These are phyloP conservation scores for Volvox reticuliferus DNA, from an alignment of 139 green algal species.

Conservation along the genomic window DNA sequence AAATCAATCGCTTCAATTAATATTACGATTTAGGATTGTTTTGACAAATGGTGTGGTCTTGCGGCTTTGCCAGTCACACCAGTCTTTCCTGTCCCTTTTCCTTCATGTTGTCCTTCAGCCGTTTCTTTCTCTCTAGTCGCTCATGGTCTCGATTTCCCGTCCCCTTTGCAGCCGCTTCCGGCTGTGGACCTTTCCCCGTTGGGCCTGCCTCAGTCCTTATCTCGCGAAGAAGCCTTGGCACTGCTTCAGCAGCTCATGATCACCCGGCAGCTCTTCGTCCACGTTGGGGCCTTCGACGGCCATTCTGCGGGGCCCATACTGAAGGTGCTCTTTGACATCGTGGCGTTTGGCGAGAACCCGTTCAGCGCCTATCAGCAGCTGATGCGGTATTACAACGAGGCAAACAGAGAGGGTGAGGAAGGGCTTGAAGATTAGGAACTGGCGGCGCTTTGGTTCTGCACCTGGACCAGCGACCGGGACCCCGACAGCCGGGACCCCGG, in stretches of 20 bases:
- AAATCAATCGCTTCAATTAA: too few species aligned
- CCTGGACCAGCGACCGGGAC: not conserved
- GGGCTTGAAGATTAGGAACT: too few species aligned
- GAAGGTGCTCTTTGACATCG: constrained; percentile 11
- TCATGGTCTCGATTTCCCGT: too few species aligned
- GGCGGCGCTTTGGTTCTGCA: too few species aligned
- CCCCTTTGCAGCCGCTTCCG: not conserved
- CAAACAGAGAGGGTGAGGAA: not conserved
- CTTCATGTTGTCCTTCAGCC: too few species aligned
- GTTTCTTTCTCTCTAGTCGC: too few species aligned
- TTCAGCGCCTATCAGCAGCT: not conserved
- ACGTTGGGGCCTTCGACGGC: not conserved
- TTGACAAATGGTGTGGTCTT: too few species aligned
- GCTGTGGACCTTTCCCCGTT: constrained; percentile 18
- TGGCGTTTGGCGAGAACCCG: constrained; percentile 1
- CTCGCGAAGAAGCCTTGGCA: not conserved
- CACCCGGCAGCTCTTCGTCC: not conserved
- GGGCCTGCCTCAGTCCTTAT: not conserved
- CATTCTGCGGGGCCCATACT: not conserved
- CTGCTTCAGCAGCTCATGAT: constrained; percentile 20
- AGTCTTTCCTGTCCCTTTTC: too few species aligned
- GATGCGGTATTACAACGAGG: not conserved
- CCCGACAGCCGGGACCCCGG: too few species aligned
- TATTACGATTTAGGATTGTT: too few species aligned
- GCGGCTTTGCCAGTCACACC: too few species aligned